phyloP scores from a whole-genome alignment of 176 grass and related monocot genomes.

The Urochloa ruziziensis region DNA sequence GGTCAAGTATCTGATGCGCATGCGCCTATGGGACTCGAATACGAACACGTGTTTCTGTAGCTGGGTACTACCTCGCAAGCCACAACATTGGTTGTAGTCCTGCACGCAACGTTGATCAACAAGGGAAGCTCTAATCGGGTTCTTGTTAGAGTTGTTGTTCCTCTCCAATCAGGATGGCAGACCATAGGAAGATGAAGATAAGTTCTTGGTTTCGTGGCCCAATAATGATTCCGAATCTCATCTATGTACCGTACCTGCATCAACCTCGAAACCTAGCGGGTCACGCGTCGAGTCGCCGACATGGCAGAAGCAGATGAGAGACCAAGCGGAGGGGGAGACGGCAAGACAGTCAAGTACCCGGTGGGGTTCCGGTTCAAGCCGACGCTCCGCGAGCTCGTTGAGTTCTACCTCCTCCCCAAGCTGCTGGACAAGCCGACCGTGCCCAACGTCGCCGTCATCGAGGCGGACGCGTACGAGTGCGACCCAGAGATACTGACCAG shows the following conservation, averaged over 20 bases:
- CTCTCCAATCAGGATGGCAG: neutral
- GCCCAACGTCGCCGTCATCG: constrained; percentile 11
- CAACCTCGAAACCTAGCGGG: neutral
- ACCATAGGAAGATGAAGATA: neutral
- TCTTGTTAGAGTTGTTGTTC: neutral
- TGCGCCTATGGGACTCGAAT: neutral
- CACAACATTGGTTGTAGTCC: too few species aligned
- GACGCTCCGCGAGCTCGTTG: constrained; percentile 6
- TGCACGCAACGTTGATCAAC: too few species aligned
- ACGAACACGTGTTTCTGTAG: too few species aligned
- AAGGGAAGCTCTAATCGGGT: neutral
- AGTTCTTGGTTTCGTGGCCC: neutral
- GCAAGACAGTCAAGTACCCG: neutral
- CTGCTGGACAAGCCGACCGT: constrained; percentile 8
- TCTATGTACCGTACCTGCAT: neutral
- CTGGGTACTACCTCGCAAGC: too few species aligned
- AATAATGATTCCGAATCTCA: neutral
- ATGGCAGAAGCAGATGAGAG: constrained; percentile 1
- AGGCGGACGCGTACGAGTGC: constrained; percentile 18
- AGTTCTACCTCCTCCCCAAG: constrained; percentile 37
- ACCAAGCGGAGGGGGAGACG: neutral
- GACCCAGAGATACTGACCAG: constrained; percentile 25
- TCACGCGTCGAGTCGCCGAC: neutral
- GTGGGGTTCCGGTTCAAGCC: constrained; percentile 20
- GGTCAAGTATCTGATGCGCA: neutral